Evolutionary conservation across 441 rosid species (phyloP).

Genomic region (Gossypium trilobum): DNA sequence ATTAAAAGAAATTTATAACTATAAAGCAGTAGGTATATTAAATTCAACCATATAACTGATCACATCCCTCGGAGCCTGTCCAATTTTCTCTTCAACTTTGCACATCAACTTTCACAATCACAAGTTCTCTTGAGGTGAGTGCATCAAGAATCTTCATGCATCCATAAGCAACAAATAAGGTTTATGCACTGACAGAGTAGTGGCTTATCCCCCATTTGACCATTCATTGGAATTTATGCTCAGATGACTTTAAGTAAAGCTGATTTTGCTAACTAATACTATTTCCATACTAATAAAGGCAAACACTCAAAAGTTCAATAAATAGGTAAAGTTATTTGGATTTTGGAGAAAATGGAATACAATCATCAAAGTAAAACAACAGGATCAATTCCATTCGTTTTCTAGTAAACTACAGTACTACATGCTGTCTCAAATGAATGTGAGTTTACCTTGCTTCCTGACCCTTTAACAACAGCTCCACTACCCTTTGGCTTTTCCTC

Average conservation of each 20-base stretch:
- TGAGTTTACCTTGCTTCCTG: slow-evolving; percentile 49
- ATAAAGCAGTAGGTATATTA: background rate
- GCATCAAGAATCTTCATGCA: background rate
- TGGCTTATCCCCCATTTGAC: background rate
- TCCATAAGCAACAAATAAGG: background rate
- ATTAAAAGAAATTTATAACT: background rate
- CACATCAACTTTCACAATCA: background rate
- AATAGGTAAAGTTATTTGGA: background rate
- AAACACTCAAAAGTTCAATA: background rate
- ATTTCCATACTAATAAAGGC: slow-evolving; percentile 3
- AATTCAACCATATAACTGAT: background rate
- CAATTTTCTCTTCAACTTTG: background rate
- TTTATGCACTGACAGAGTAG: background rate
- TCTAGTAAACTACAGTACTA: background rate
- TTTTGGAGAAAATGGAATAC: background rate
- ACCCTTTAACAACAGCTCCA: slow-evolving; percentile 34
- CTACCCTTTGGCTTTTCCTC: slow-evolving; percentile 41
- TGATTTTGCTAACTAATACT: background rate
- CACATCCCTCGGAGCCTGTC: background rate
- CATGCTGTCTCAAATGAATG: slow-evolving; percentile 7
- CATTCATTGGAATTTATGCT: background rate
- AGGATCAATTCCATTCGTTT: background rate
- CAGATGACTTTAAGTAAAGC: background rate
- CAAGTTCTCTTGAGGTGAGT: background rate
- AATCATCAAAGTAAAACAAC: background rate